Evolutionary conservation across 148 eudicot species (phyloP), one percentile per base, ranked within the genome.

Genomic region (Cornus florida): DNA sequence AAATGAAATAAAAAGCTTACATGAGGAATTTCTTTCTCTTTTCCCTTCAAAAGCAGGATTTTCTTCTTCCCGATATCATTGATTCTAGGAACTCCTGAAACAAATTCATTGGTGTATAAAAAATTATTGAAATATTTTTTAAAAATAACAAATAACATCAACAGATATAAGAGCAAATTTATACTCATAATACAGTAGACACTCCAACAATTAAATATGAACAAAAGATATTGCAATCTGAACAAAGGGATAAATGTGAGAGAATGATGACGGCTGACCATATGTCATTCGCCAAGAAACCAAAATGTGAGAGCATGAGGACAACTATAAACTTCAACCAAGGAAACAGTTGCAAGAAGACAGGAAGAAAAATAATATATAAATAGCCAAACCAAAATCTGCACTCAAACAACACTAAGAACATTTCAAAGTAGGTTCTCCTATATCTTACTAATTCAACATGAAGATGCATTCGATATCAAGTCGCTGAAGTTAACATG

Each of bases 1-100:
- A 43, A 43, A 43, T 43, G 48, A 4, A 43, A 43, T 43, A 5
- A 43, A 43, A 43, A 43, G 70, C 89, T 85, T 80, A 89, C 92
- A 70, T 79, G 62, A 74, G 86, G 75, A 88, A 88, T 84, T 74
- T 91, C 97, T 87, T 84, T 91, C 76, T 90, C 97, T 86, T 93
- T 95, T 78, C 97, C 99, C 83, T 93, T 95, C 85, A 95, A 75
- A 83, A 95, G 97, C 82, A 95, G 82, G 81, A 95, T 90, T 84
- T 86, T 91, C 88, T 92, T 93, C 91, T 91, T 93, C 73, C 90
- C 90, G 79, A 80, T 78, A 72, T 89, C 97, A 71, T 75, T 50
- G 67, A 84, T 72, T 74, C 84, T 82, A 73, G 92, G 82, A 64
- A 80, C 80, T 71, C 88, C 92, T 87, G 77, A 32, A 81, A 83